Percentiles rank a stretch among this genome's conserved stretches.
Conservation (phyloP, 1,284 basidiomycete genomes). For the Lentinus polychrous region DNA sequence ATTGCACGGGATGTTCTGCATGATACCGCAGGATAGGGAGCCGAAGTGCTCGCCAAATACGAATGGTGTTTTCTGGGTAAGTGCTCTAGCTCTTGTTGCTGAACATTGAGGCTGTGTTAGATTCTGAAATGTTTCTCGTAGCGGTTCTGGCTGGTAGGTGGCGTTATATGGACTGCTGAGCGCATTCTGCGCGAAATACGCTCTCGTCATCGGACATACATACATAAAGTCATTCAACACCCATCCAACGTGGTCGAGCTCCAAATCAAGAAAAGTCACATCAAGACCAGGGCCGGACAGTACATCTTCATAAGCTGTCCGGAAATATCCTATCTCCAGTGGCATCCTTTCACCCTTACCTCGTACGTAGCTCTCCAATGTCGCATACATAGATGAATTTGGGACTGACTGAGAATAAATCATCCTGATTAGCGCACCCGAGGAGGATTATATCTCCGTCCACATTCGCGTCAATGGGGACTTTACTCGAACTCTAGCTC, state of each 20-base stretch:
- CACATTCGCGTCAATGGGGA: conserved; percentile 86
- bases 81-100: conserved; percentile 7
- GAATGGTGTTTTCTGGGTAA: conserved; percentile 90
- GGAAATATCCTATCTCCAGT: conserved; percentile 87
- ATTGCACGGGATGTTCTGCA: conserved; percentile 91
- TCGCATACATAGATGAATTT: neutral
- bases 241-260: conserved; percentile 86
- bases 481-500: conserved; percentile 74
- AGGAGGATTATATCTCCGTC: conserved; percentile 86
- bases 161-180: conserved; percentile 78
- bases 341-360: conserved; percentile 91
- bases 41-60: conserved; percentile 78
- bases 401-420: neutral
- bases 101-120: neutral
- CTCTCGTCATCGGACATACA: conserved; percentile 81
- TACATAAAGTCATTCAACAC: conserved; percentile 90
- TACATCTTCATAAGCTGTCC: conserved; percentile 87
- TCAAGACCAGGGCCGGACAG: conserved; percentile 71
- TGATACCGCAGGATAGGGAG: conserved; percentile 83
- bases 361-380: conserved; percentile 35
- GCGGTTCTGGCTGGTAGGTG: conserved; percentile 87
- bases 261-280: conserved; percentile 92
- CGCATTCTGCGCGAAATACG: conserved; percentile 84
- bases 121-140: conserved; percentile 24
- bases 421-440: conserved; percentile 72